Evolutionary conservation across 2,329 filamentous ascomycete species (phyloP).

Genomic region (Aspergillus puulaauensis): DNA sequence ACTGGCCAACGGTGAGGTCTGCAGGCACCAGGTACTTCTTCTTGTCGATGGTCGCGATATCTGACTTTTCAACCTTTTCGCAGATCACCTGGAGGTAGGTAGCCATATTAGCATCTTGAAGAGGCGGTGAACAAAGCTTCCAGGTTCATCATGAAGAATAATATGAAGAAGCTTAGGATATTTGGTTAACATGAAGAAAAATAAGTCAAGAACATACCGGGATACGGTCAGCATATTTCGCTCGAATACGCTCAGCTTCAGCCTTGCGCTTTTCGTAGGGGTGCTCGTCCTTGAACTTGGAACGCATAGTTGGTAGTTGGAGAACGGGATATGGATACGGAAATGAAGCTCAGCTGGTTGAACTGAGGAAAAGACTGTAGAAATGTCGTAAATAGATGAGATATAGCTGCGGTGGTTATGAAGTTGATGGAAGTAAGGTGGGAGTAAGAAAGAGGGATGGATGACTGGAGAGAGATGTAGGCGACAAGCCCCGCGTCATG

Average conservation of each 20-base stretch:
- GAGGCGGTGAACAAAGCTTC: conserved; percentile 29
- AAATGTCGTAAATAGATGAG: conserved; percentile 15
- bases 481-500: conserved; percentile 29
- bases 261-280: conserved; percentile 99
- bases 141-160: not conserved
- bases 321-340: conserved; percentile 7
- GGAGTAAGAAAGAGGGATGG: conserved; percentile 25
- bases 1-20: conserved; percentile 97
- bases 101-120: conserved; percentile 29
- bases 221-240: conserved; percentile 98
- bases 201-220: conserved; percentile 63
- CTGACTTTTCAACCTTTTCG: conserved; percentile 99
- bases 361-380: conserved; percentile 11
- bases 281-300: conserved; percentile 99
- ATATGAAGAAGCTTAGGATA: not conserved
- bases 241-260: conserved; percentile 97
- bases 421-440: conserved; percentile 28
- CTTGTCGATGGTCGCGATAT: conserved; percentile 99
- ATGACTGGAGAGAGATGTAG: conserved; percentile 19
- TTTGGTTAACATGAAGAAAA: not conserved
- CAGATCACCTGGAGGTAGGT: conserved; percentile 76
- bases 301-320: conserved; percentile 69
- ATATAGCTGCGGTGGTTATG: conserved; percentile 16
- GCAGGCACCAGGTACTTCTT: conserved; percentile 99
- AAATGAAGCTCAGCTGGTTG: conserved; percentile 12